Conservation (phyloP, 192 early-diverging fungal species). For the Irineochytrium annulatum region DNA sequence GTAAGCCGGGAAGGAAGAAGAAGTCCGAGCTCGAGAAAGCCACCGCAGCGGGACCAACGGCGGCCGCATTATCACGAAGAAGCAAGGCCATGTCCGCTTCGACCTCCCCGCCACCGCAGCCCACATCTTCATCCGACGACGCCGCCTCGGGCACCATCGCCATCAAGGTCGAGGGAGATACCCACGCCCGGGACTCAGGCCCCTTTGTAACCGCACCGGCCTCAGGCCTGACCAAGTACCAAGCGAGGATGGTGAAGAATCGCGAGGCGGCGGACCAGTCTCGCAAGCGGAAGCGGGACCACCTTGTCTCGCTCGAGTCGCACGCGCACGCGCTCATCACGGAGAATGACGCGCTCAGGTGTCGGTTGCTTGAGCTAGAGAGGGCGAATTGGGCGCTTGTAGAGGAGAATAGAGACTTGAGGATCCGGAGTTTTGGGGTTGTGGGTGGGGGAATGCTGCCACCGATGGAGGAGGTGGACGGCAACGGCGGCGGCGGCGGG, state of each 20-base stretch:
- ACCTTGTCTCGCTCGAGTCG: constrained; percentile 68
- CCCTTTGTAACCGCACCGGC: constrained; percentile 7
- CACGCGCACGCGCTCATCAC: constrained; percentile 41
- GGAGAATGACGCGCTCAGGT: constrained; percentile 61
- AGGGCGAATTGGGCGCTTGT: constrained; percentile 53
- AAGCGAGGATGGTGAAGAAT: constrained; percentile 89
- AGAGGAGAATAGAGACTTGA: constrained; percentile 37
- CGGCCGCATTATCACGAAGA: neutral
- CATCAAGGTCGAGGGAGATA: constrained; percentile 5
- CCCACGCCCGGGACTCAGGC: constrained; percentile 1
- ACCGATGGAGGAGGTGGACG: constrained; percentile 12
- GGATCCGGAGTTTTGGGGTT: constrained; percentile 31
- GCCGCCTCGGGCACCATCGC: neutral
- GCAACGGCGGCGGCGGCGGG: constrained; percentile 16
- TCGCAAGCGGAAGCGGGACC: constrained; percentile 87
- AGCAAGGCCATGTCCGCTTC: neutral
- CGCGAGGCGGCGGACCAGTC: constrained; percentile 81
- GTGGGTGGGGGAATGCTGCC: constrained; percentile 33
- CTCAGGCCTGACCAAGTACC: constrained; percentile 63
- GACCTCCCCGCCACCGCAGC: neutral
- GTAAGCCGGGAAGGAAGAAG: constrained; percentile 29
- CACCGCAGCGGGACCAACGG: constrained; percentile 27
- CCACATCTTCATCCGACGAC: constrained; percentile 29
- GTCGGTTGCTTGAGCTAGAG: constrained; percentile 56
- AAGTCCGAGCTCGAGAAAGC: neutral